phyloP scores from a whole-genome alignment of 2,329 filamentous ascomycete genomes.

The Diaporthe citri region DNA sequence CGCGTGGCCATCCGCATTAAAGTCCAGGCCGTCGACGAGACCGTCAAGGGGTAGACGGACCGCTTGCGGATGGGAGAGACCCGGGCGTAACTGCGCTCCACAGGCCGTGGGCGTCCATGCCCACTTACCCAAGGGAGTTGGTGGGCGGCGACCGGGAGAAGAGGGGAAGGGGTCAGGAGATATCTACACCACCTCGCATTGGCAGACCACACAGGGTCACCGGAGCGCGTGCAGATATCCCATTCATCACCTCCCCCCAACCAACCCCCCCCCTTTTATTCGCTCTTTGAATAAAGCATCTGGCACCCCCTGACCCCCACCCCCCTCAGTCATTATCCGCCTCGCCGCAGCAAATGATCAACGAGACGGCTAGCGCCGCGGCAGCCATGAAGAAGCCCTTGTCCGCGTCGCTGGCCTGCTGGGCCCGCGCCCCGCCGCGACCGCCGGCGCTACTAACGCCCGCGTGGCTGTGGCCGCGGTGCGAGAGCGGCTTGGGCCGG shows the following conservation, averaged over 20 bases:
- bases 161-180: neutral
- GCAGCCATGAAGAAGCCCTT: conserved; percentile 33
- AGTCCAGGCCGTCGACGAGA: neutral
- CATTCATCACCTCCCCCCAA: neutral
- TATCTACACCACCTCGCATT: neutral
- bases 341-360: conserved; percentile 27
- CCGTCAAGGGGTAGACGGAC: neutral
- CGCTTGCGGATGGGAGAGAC: neutral
- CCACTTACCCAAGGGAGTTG: neutral
- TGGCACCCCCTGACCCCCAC: too few species aligned
- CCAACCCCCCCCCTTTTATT: neutral
- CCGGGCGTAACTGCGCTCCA: neutral
- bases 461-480: neutral
- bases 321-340: conserved; percentile 18
- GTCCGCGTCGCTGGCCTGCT: conserved; percentile 8
- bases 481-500: conserved; percentile 29
- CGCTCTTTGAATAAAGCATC: too few species aligned
- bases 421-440: neutral
- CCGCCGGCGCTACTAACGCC: neutral
- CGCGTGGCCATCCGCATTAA: neutral
- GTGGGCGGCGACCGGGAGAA: neutral
- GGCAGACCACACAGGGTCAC: neutral
- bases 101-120: neutral
- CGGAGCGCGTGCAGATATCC: neutral
- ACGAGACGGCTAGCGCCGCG: conserved; percentile 53